These are phyloP conservation scores for Cyberlindnera maritima DNA, from an alignment of 805 yeast genomes.

Conservation along the genomic window DNA sequence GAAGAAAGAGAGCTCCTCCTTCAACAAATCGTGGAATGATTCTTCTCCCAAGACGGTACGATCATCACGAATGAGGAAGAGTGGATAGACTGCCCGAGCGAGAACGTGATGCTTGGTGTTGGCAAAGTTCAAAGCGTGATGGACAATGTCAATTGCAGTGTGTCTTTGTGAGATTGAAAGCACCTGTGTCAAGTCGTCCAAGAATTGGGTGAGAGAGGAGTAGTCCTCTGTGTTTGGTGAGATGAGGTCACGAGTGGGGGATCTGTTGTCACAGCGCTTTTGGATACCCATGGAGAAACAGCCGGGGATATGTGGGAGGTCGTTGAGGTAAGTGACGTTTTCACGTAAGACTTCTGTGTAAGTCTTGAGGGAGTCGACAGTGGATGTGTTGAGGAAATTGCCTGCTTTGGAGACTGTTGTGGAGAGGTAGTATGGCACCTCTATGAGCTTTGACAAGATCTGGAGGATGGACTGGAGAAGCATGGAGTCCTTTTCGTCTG, in stretches of 20 bases:
- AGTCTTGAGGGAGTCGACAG: slow-evolving; percentile 13
- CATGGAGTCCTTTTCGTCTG: slow-evolving; percentile 20
- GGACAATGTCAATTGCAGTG: slow-evolving; percentile 30
- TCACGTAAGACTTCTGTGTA: slow-evolving; percentile 12
- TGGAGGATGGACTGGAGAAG: slow-evolving; percentile 21
- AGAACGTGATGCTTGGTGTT: slow-evolving; percentile 38
- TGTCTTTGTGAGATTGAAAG: slow-evolving; percentile 31
- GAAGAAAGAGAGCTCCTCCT: slow-evolving; percentile 43
- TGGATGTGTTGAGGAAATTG: slow-evolving; percentile 13
- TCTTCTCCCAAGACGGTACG: slow-evolving; percentile 53
- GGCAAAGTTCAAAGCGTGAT: slow-evolving; percentile 34
- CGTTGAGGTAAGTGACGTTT: slow-evolving; percentile 21
- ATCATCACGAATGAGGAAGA: slow-evolving; percentile 62
- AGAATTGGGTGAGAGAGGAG: slow-evolving; percentile 29
- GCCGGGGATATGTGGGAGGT: slow-evolving; percentile 30
- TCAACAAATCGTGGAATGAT: slow-evolving; percentile 35
- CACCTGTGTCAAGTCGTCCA: slow-evolving; percentile 38
- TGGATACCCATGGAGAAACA: slow-evolving; percentile 48
- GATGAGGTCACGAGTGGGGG: slow-evolving; percentile 40
- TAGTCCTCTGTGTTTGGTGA: slow-evolving; percentile 32
- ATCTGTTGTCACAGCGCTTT: slow-evolving; percentile 42
- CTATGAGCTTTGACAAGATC: slow-evolving; percentile 21
- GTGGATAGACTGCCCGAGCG: slow-evolving; percentile 62
- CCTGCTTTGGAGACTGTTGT: slow-evolving; percentile 15
- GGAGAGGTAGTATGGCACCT: slow-evolving; percentile 19